These are phyloP conservation scores for Malassezia nana DNA, from an alignment of 1,284 basidiomycete species.

Conservation along the genomic window DNA sequence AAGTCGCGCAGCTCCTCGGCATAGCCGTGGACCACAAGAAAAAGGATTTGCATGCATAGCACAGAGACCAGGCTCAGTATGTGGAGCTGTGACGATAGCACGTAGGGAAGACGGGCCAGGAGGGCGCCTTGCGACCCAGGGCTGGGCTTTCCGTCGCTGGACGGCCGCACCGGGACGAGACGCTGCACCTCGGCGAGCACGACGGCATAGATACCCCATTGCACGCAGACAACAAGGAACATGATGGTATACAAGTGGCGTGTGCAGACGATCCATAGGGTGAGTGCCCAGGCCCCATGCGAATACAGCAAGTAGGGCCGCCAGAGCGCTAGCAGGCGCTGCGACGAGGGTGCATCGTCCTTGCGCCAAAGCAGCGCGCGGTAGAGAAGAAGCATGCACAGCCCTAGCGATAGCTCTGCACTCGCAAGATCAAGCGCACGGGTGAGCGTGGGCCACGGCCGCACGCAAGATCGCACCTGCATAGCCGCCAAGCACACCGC, in stretches of 20 bases:
- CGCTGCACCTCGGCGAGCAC: neutral
- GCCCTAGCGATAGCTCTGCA: neutral
- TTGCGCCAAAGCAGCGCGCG: neutral
- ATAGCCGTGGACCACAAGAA: constrained; percentile 2
- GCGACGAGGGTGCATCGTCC: neutral
- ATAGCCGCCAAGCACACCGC: neutral
- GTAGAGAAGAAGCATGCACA: constrained; percentile 3
- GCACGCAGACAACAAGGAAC: constrained; percentile 2
- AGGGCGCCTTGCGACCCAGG: neutral
- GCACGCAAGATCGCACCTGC: neutral
- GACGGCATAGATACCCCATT: constrained; percentile 4
- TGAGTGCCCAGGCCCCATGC: neutral
- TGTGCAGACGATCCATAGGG: neutral
- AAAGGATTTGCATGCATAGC: neutral
- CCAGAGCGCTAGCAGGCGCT: neutral
- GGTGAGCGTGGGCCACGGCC: neutral
- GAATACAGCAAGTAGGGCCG: neutral
- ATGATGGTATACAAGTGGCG: neutral
- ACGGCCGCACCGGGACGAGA: neutral
- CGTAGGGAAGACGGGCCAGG: neutral
- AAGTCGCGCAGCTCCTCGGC: constrained; percentile 7
- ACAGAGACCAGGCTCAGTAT: neutral
- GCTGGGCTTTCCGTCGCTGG: neutral
- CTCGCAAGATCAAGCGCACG: neutral
- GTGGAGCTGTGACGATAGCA: neutral